phyloP scores from a whole-genome alignment of 2,329 filamentous ascomycete genomes.

The Aureobasidium vineae region DNA sequence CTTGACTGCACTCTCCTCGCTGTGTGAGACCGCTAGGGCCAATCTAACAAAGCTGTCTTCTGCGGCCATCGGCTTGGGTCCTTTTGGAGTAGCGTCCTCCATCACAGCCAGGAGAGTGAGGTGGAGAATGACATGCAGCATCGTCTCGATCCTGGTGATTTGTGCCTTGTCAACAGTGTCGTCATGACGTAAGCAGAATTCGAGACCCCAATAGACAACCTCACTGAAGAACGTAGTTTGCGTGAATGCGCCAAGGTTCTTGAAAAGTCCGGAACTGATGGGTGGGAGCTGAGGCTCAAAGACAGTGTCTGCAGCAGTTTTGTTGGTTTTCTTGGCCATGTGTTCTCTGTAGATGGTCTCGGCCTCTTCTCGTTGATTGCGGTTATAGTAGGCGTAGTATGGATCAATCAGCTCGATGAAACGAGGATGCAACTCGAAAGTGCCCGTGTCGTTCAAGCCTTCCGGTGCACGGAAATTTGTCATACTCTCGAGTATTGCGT shows the following conservation, averaged over 20 bases:
- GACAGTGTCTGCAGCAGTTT: slow-evolving; percentile 76
- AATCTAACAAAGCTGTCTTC: slow-evolving; percentile 29
- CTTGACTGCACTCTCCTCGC: slow-evolving; percentile 1
- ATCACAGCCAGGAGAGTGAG: slow-evolving; percentile 79
- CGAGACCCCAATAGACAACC: slow-evolving; percentile 81
- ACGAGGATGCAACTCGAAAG: slow-evolving; percentile 85
- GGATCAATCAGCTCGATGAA: slow-evolving; percentile 88
- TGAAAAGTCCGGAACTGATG: slow-evolving; percentile 75
- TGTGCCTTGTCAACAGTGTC: slow-evolving; percentile 72
- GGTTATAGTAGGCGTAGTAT: slow-evolving; percentile 93
- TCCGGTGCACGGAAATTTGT: slow-evolving; percentile 87
- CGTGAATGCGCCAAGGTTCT: slow-evolving; percentile 74
- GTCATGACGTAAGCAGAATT: slow-evolving; percentile 72
- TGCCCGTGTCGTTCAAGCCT: slow-evolving; percentile 86
- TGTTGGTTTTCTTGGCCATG: slow-evolving; percentile 83
- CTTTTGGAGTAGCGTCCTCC: slow-evolving; percentile 58
- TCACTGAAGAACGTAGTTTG: slow-evolving; percentile 83
- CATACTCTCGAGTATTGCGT: slow-evolving; percentile 79
- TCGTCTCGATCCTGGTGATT: slow-evolving; percentile 80
- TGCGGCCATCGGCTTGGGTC: slow-evolving; percentile 14
- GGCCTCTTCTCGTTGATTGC: slow-evolving; percentile 94
- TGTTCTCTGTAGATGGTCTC: slow-evolving; percentile 84
- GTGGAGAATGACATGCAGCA: slow-evolving; percentile 87
- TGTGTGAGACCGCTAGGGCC: slow-evolving; percentile 6
- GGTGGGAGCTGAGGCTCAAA: slow-evolving; percentile 82